Percentiles rank a stretch among this genome's conserved stretches.
phyloP scores from a whole-genome alignment of 1,284 basidiomycete genomes.

The Apiotrichum gamsii region DNA sequence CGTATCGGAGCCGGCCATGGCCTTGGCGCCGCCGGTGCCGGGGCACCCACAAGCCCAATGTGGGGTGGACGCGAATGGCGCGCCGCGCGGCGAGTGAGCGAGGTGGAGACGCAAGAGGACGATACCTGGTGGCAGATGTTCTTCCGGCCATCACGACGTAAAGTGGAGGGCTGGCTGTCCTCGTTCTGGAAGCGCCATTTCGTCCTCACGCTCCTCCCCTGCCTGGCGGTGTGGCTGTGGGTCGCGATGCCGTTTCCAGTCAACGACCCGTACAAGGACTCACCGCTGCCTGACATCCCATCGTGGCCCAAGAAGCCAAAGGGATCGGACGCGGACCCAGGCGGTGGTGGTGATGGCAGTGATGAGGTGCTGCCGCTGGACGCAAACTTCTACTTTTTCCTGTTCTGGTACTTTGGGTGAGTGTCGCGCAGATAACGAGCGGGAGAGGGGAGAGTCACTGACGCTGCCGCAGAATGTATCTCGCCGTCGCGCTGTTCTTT shows the following conservation, averaged over 20 bases:
- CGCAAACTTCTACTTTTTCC: slow-evolving; percentile 51
- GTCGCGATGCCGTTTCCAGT: slow-evolving; percentile 54
- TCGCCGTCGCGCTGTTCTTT: slow-evolving; percentile 52
- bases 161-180: slow-evolving; percentile 50
- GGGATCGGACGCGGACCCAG: neutral
- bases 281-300: slow-evolving; percentile 42
- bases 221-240: slow-evolving; percentile 53
- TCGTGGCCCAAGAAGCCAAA: slow-evolving; percentile 35
- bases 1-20: too few relatives aligned
- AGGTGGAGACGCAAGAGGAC: slow-evolving; percentile 20
- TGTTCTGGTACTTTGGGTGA: slow-evolving; percentile 48
- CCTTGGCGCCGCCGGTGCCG: too few relatives aligned
- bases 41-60: too few relatives aligned
- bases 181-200: slow-evolving; percentile 52
- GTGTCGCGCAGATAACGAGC: too few relatives aligned
- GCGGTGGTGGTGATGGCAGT: slow-evolving; percentile 5
- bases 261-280: slow-evolving; percentile 48
- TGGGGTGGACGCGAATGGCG: neutral
- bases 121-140: slow-evolving; percentile 28
- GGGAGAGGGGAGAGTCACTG: too few relatives aligned
- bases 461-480: slow-evolving; percentile 50
- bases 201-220: slow-evolving; percentile 50
- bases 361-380: slow-evolving; percentile 41
- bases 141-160: slow-evolving; percentile 43
- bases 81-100: slow-evolving; percentile 20